phyloP scores from a whole-genome alignment of 1,284 basidiomycete genomes.

The Cutaneotrichosporon sp. region DNA sequence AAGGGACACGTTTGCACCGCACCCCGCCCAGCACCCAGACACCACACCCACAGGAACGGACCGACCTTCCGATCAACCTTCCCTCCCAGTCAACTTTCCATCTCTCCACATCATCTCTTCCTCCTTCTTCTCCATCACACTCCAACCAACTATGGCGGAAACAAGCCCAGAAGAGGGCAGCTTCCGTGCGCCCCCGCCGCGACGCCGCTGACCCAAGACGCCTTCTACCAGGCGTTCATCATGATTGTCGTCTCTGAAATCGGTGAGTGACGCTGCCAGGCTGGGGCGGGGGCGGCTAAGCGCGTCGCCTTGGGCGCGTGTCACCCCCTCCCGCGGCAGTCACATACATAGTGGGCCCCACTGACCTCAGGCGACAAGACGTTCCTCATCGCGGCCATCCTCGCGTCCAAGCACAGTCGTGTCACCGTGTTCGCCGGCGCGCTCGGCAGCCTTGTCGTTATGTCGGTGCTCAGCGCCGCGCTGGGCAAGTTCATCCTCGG shows the following conservation, averaged over 20 bases:
- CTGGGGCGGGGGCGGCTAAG: too few species aligned
- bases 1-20: background rate
- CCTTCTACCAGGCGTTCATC: slow-evolving; percentile 71
- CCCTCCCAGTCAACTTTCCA: background rate
- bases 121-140: background rate
- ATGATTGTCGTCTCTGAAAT: slow-evolving; percentile 92
- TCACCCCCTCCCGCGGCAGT: too few species aligned
- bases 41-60: too few species aligned
- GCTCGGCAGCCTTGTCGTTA: slow-evolving; percentile 82
- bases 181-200: slow-evolving; percentile 13
- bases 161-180: slow-evolving; percentile 14
- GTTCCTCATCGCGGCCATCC: slow-evolving; percentile 93
- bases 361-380: slow-evolving; percentile 82
- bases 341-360: too few species aligned
- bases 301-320: too few species aligned
- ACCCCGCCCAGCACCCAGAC: too few species aligned
- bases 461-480: slow-evolving; percentile 86
- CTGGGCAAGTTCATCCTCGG: slow-evolving; percentile 83
- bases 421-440: slow-evolving; percentile 85
- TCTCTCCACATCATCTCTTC: background rate
- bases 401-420: slow-evolving; percentile 91
- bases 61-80: background rate
- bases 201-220: slow-evolving; percentile 47
- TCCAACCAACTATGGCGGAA: slow-evolving; percentile 8
- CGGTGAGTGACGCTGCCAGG: slow-evolving; percentile 33